Percentiles rank a stretch among this genome's conserved stretches.
Conservation (phyloP, 2,329 filamentous ascomycete species). For the Calonectria ilicicola region DNA sequence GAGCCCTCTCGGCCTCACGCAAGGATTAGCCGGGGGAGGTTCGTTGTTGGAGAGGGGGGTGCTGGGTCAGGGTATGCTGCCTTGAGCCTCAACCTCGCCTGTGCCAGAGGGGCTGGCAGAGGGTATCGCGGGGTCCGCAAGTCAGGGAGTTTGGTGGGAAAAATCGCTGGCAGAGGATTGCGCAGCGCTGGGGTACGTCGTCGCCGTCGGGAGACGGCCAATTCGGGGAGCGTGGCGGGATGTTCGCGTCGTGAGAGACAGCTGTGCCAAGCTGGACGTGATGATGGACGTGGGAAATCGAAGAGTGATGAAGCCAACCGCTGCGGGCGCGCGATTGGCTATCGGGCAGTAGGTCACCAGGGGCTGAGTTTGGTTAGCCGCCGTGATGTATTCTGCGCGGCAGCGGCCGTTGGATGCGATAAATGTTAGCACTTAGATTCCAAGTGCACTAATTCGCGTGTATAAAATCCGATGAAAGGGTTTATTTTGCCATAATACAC, state of each 20-base stretch:
- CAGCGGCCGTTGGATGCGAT: not conserved
- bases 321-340: constrained; percentile 39
- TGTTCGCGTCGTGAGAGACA: constrained; percentile 34
- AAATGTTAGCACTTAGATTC: not conserved
- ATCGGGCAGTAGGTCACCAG: constrained; percentile 30
- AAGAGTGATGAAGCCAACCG: constrained; percentile 36
- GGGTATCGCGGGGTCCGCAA: constrained; percentile 24
- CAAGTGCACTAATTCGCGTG: not conserved
- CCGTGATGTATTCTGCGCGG: constrained; percentile 18
- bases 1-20: constrained; percentile 32
- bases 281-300: constrained; percentile 40
- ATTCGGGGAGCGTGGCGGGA: constrained; percentile 36
- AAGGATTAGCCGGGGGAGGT: constrained; percentile 18
- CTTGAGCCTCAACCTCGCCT: constrained; percentile 21
- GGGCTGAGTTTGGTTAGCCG: constrained; percentile 37
- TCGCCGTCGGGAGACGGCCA: constrained; percentile 31
- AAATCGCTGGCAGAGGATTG: constrained; percentile 23
- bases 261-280: constrained; percentile 32
- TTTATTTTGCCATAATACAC: not conserved
- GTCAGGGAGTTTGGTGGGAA: constrained; percentile 25
- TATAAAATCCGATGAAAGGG: not conserved
- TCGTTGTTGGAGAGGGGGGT: constrained; percentile 13
- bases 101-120: constrained; percentile 26
- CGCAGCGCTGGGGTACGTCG: constrained; percentile 21
- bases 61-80: constrained; percentile 18